phyloP scores from a whole-genome alignment of 2,329 filamentous ascomycete species.

The Nigrograna mackinnonii region DNA sequence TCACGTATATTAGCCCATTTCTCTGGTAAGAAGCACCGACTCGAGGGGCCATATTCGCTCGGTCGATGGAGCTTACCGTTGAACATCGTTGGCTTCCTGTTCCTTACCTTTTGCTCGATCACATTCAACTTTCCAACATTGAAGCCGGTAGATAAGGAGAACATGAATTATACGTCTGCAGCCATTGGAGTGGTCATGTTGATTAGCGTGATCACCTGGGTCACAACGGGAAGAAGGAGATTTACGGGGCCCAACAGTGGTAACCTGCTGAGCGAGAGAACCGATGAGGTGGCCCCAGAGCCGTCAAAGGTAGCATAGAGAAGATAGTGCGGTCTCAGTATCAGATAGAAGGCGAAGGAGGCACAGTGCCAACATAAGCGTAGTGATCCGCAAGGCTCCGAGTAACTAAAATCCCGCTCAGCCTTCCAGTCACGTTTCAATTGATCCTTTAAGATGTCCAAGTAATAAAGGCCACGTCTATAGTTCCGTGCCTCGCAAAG shows the following conservation, averaged over 20 bases:
- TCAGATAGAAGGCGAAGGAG: constrained; percentile 4
- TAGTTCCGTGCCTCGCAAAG: too few species aligned
- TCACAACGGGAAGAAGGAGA: constrained; percentile 53
- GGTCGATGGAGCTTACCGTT: constrained; percentile 48
- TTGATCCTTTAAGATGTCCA: too few species aligned
- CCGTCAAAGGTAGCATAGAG: constrained; percentile 9
- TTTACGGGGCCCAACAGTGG: constrained; percentile 53
- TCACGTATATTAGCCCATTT: constrained; percentile 54
- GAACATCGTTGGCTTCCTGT: constrained; percentile 56
- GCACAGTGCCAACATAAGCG: constrained; percentile 9
- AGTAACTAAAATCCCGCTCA: constrained; percentile 1
- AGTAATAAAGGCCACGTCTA: too few species aligned
- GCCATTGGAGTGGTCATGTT: constrained; percentile 59
- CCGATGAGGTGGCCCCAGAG: constrained; percentile 8
- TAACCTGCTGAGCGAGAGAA: constrained; percentile 16
- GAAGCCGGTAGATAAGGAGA: constrained; percentile 55
- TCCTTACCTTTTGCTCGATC: constrained; percentile 57
- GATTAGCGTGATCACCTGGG: constrained; percentile 55
- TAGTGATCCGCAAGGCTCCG: constrained; percentile 2
- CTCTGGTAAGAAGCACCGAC: constrained; percentile 44
- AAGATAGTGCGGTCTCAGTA: too few species aligned
- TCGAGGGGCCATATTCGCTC: constrained; percentile 51
- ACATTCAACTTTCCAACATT: constrained; percentile 60
- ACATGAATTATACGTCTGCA: constrained; percentile 64
- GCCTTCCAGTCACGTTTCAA: constrained; percentile 2